phyloP scores from a whole-genome alignment of 2,329 filamentous ascomycete species.

The Clonostachys rhizophaga region DNA sequence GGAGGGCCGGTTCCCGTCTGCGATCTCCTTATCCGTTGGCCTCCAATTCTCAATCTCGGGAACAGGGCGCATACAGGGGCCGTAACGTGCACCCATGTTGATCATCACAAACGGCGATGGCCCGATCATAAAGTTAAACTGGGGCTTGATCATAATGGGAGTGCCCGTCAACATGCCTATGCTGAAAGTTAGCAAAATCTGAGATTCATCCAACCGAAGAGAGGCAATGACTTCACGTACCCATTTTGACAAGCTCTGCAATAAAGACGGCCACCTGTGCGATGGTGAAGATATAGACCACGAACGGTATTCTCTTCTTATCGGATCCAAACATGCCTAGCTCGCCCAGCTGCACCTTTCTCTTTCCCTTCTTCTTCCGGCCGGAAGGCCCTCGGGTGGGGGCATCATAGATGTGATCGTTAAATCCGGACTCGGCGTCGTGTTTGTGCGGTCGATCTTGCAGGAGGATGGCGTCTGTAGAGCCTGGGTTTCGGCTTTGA shows the following conservation, averaged over 20 bases:
- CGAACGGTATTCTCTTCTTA: constrained; percentile 63
- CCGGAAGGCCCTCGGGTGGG: constrained; percentile 21
- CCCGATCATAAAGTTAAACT: constrained; percentile 96
- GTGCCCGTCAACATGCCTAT: constrained; percentile 72
- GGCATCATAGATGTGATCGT: constrained; percentile 60
- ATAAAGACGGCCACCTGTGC: constrained; percentile 85
- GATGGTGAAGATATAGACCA: constrained; percentile 75
- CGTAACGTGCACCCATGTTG: constrained; percentile 92
- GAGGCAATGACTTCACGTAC: constrained; percentile 38
- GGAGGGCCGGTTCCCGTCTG: constrained; percentile 7
- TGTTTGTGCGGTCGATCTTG: constrained; percentile 40
- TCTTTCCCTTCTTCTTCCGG: constrained; percentile 27
- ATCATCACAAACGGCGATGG: constrained; percentile 87
- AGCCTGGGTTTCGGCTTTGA: constrained; percentile 20
- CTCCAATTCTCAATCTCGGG: constrained; percentile 53
- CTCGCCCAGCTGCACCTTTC: constrained; percentile 50
- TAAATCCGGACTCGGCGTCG: constrained; percentile 13
- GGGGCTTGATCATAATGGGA: constrained; percentile 73
- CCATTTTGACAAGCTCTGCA: constrained; percentile 79
- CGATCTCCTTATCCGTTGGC: neutral
- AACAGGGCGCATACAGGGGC: constrained; percentile 91
- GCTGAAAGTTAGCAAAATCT: constrained; percentile 1
- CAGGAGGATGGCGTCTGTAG: constrained; percentile 51
- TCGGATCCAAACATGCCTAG: constrained; percentile 54
- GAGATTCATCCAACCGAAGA: neutral